Base-by-base conservation (phyloP, 257 asterid genomes). In the Coffea canephora region DNA sequence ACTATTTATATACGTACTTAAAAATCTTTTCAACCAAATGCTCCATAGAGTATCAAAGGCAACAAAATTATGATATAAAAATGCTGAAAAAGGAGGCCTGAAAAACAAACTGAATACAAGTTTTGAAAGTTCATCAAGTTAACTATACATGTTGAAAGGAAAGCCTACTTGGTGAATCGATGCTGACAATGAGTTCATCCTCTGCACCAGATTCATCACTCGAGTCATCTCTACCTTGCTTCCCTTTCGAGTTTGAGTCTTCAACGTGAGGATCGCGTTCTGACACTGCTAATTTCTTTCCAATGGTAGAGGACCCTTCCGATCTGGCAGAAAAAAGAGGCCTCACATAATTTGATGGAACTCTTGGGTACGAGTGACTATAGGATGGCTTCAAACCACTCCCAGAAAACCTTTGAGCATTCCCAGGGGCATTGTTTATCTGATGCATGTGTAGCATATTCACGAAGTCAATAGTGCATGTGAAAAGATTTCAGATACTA, bases 121-220 rank as follows among this genome's bases (percentile, higher is more conserved):
- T 18, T 16, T 23, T 3, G 3, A n/a, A 31, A 25, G 9, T 34
- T 67, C 2, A 13, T 1, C 7, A 67, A 46, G 62, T 45, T 87
- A 79, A 89, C 67, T 88, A 82, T 70, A 80, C 87, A 57, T 82
- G 85, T 49, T 69, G 89, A 50, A 91, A 93, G 39, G 96, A 91
- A 46, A 90, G 91, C 48, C 78, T 85, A 87, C 98, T 96, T 11
- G 91, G 97, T 1, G 98, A 89, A 78, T 93, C 96, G 72, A 96
- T 94, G 82, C 96, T 90, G 13, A 96, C 69, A 7, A 96, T 82
- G 68, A 88, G 92, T 52, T 93, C 97, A 39, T 93, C 97, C 87
- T 95, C 97, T 25, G 86, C 78, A 55, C 95, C 98, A 34, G 99
- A 95, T 67, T 96, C 99, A 77, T 92, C 97, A 70, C 97, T 93